A percentile compares a stretch with the other conserved stretches of the same genome.
Conservation (phyloP, 495 filamentous ascomycete species). For the Xylaria nigripes region DNA sequence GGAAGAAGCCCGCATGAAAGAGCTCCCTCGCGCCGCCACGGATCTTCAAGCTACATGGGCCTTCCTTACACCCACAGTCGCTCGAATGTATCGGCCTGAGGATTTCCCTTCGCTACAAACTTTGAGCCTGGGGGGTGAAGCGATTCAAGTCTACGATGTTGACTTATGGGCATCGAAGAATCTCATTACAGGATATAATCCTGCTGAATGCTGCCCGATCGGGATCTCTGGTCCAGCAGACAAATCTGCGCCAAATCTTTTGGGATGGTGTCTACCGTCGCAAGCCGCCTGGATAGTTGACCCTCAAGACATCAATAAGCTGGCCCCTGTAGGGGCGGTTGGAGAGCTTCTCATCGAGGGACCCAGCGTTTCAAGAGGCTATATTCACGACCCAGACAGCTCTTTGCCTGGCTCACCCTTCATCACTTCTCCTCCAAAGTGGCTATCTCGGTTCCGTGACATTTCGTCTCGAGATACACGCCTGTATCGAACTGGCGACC, state of each 20-base stretch:
- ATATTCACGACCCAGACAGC: constrained; percentile 18
- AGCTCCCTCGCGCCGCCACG: constrained; percentile 23
- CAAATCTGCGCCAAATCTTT: constrained; percentile 30
- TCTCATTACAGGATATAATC: constrained; percentile 30
- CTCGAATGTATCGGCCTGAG: constrained; percentile 28
- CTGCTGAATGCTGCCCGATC: constrained; percentile 25
- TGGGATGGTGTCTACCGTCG: constrained; percentile 28
- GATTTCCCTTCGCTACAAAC: constrained; percentile 33
- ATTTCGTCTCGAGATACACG: no score
- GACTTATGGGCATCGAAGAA: constrained; percentile 16
- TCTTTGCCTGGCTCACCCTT: constrained; percentile 26
- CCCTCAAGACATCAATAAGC: constrained; percentile 46
- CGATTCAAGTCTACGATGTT: constrained; percentile 12
- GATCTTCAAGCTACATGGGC: constrained; percentile 43
- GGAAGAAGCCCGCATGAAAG: constrained; percentile 23
- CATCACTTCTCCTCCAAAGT: constrained; percentile 21
- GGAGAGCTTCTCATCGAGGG: constrained; percentile 76
- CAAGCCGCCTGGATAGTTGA: constrained; percentile 45
- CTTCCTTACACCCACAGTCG: constrained; percentile 44
- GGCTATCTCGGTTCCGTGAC: no score
- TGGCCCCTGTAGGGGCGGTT: constrained; percentile 57
- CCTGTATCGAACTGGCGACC: constrained; percentile 40
- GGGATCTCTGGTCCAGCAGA: no score
- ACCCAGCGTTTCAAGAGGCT: constrained; percentile 31
- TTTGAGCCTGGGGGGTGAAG: constrained; percentile 37